Evolutionary conservation across 306 rosid species (phyloP).

Genomic region (Mimosa bimucronata): DNA sequence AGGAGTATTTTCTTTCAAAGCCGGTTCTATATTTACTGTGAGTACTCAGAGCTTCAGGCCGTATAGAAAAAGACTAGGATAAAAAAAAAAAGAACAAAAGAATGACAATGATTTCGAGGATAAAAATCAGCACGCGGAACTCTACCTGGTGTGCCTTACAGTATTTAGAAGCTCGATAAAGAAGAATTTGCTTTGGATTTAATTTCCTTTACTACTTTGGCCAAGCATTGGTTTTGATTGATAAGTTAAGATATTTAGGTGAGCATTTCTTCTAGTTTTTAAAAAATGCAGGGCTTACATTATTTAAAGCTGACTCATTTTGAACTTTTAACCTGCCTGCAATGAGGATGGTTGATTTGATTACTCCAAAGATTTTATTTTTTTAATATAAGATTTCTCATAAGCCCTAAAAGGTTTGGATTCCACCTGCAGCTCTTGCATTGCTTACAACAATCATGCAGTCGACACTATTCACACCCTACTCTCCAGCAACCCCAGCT

Average conservation of each 20-base stretch:
- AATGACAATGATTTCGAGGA: neutral
- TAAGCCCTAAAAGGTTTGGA: neutral
- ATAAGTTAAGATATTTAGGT: neutral
- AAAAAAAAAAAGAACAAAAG: neutral
- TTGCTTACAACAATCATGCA: slow-evolving; percentile 24
- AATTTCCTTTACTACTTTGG: neutral
- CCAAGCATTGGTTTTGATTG: neutral
- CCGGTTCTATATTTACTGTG: neutral
- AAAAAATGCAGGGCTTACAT: neutral
- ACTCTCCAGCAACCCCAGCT: neutral
- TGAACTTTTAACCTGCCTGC: neutral
- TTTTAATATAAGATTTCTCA: neutral
- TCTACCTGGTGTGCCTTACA: neutral
- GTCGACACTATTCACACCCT: slow-evolving; percentile 19
- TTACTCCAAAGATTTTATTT: neutral
- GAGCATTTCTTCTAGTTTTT: neutral
- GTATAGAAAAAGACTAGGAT: neutral
- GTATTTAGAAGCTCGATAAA: neutral
- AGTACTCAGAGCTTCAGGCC: neutral
- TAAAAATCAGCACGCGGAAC: neutral
- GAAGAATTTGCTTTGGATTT: neutral
- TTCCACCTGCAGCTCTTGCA: neutral
- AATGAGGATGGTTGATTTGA: neutral
- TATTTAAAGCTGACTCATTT: neutral
- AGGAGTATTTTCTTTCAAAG: neutral